Percentiles rank a stretch among this genome's conserved stretches.
phyloP scores from a whole-genome alignment of 2,329 filamentous ascomycete genomes.

The Colletotrichum musicola region DNA sequence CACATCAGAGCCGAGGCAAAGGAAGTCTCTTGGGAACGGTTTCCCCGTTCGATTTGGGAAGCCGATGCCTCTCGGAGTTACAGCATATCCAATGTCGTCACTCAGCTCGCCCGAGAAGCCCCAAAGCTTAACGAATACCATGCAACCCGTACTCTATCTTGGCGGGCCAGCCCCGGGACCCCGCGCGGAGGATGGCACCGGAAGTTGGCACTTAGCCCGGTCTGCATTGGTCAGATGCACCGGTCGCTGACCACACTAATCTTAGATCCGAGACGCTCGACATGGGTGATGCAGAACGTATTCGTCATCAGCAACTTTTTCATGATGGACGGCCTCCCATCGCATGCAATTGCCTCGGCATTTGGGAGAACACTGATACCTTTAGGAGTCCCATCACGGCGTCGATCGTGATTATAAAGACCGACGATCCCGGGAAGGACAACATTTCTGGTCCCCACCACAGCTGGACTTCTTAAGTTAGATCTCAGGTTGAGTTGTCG shows the following conservation, averaged over 20 bases:
- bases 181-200: conserved; percentile 1
- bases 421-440: not conserved
- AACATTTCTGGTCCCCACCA: not conserved
- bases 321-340: not conserved
- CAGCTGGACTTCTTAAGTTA: not conserved
- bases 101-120: not conserved
- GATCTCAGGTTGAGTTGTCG: not conserved
- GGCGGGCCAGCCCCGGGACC: conserved; percentile 7
- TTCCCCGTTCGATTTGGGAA: too few relatives aligned
- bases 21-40: not conserved
- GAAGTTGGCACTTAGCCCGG: not conserved
- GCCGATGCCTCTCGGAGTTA: not conserved
- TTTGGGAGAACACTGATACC: not conserved
- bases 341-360: not conserved
- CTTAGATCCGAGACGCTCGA: not conserved
- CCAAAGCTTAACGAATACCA: not conserved
- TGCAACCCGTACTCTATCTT: not conserved
- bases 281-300: not conserved
- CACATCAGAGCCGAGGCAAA: not conserved
- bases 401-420: conserved; percentile 16
- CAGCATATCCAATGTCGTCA: not conserved
- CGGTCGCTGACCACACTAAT: not conserved
- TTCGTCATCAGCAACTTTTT: not conserved
- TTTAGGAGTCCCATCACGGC: not conserved
- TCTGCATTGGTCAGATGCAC: not conserved